phyloP scores from a whole-genome alignment of 495 filamentous ascomycete genomes.

The Amorphotheca resinae region DNA sequence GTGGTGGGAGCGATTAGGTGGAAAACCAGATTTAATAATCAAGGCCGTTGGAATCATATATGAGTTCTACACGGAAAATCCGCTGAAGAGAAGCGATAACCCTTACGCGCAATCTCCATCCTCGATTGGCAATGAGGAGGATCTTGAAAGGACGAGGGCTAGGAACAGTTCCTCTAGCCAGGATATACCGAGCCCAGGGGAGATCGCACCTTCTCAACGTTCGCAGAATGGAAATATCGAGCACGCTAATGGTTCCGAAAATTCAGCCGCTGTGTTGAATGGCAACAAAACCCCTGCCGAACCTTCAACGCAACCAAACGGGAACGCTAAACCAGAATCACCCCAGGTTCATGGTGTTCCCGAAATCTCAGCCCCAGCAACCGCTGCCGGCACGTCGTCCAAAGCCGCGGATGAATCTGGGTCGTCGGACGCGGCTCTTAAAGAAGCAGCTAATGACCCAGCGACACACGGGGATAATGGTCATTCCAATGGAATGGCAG shows the following conservation, averaged over 20 bases:
- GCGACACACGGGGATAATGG: slow-evolving; percentile 22
- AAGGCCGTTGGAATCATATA: slow-evolving; percentile 57
- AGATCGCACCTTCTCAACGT: not conserved
- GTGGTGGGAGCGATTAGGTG: slow-evolving; percentile 73
- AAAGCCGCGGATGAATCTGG: not conserved
- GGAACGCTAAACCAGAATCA: not conserved
- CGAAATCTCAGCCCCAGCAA: not conserved
- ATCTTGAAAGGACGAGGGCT: slow-evolving; percentile 12
- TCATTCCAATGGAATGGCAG: slow-evolving; percentile 21
- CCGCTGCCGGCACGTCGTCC: not conserved
- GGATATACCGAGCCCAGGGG: slow-evolving; percentile 4
- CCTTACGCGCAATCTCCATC: slow-evolving; percentile 14
- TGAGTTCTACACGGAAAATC: slow-evolving; percentile 63
- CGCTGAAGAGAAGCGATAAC: slow-evolving; percentile 24
- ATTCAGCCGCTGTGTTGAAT: not conserved
- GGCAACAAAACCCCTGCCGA: not conserved
- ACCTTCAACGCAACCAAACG: not conserved
- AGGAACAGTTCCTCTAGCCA: not conserved
- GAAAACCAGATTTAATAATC: slow-evolving; percentile 48
- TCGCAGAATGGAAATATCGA: not conserved
- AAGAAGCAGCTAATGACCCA: slow-evolving; percentile 34
- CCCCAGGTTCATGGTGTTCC: too few relatives aligned
- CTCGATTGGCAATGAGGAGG: slow-evolving; percentile 10
- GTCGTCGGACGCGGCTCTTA: slow-evolving; percentile 27
- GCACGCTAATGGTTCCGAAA: not conserved